phyloP scores from a whole-genome alignment of 2,329 filamentous ascomycete species.

The Venturia asperata region DNA sequence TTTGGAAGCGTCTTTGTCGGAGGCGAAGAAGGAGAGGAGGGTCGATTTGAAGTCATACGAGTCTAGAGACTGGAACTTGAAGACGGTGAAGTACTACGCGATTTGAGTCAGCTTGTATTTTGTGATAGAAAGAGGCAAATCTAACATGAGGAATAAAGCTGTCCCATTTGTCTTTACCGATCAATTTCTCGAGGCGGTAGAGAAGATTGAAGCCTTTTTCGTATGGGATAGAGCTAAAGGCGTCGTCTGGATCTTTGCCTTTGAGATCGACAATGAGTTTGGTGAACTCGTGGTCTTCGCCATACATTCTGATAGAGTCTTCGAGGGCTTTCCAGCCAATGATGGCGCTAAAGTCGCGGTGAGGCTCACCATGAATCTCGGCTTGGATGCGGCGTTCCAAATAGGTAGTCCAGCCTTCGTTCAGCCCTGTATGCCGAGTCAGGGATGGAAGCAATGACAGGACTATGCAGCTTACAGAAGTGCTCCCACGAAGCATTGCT shows the following conservation, averaged over 20 bases:
- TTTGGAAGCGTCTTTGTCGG: conserved; percentile 53
- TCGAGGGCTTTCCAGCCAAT: conserved; percentile 89
- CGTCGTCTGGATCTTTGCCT: conserved; percentile 89
- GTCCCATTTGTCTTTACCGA: conserved; percentile 84
- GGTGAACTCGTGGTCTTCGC: conserved; percentile 83
- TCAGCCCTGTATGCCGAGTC: conserved; percentile 50
- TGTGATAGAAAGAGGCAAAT: background rate
- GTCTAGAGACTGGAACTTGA: conserved; percentile 79
- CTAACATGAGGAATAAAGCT: conserved; percentile 77
- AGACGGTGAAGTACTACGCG: conserved; percentile 69
- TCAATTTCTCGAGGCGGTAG: conserved; percentile 78
- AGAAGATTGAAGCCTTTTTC: conserved; percentile 96
- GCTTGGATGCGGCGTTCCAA: conserved; percentile 79
- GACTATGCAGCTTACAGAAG: conserved; percentile 41
- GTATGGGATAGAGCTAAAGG: conserved; percentile 87
- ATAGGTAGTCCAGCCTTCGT: conserved; percentile 89
- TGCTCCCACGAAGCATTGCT: conserved; percentile 76
- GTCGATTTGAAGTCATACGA: conserved; percentile 91
- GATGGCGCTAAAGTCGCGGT: conserved; percentile 90
- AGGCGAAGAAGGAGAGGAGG: conserved; percentile 74
- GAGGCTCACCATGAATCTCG: conserved; percentile 69
- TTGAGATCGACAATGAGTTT: conserved; percentile 83
- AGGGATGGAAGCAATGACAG: background rate
- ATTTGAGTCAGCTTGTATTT: background rate
- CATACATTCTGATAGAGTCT: conserved; percentile 72